Base-by-base conservation (phyloP, 768 basidiomycete genomes). In the Trametes punicea region DNA sequence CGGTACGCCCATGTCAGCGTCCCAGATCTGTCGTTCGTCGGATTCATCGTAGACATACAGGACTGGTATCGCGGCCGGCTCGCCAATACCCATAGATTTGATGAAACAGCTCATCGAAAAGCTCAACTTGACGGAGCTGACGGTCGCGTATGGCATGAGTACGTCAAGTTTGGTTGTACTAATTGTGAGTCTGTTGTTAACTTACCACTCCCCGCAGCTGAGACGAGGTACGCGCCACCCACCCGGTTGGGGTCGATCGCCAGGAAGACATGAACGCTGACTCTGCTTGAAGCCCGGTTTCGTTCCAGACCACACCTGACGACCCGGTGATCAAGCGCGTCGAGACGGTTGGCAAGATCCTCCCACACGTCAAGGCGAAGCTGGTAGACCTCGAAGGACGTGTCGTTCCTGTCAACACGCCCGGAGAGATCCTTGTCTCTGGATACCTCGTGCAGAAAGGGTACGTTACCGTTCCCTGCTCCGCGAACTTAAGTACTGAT, bases 131-230 rank as follows among this genome's bases (percentile, higher is more conserved):
- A 75, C 65, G 5, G 87, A 90, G 39, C 69, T 93, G 36, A 90
- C 90, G 0, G 85, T 81, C 55, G 89, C 85, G 10, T 93, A 90
- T 69, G 90, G 90, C 54, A 93, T 93, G 90, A 92, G 90, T 93
- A 59, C 57, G 86, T 79, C 25, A 21, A 25, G 21, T 30, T 52
- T 30, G 16, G 2, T 26, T 21, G 6, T 10, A 16, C 29, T 4
- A 11, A 21, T 10, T 18, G 16, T 27, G 4, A 58, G n/a, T 34
- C 13, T 55, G 34, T 21, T 39, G 3, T 33, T 48, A 27, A 34
- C 42, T 23, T 11, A 16, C 10, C 31, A 15, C 9, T 38, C 16
- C 18, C 11, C 45, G 18, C 56, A 90, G 88, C 88, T 44, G 88
- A 90, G 68, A 90, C 88, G 7, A 87, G 83, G 82, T 81, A 40